Evolutionary conservation across 306 rosid genomes (phyloP), one percentile per base, ranked within the genome.

Genomic region (Mucuna pruriens): DNA sequence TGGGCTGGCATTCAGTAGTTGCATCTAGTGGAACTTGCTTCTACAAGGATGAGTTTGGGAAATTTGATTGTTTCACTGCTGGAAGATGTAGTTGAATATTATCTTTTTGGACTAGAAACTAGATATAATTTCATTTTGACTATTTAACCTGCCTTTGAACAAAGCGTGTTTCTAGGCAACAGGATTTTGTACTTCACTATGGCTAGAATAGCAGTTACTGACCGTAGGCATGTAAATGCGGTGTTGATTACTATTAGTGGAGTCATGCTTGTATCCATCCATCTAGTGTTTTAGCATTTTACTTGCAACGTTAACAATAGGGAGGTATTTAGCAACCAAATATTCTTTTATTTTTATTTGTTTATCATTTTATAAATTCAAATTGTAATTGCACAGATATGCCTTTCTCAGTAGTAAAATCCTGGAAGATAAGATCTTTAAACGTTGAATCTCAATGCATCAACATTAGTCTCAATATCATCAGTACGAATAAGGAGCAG

Each of bases 41-140:
- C 60, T 11, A 11, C n/a, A 61, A 58, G 58, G 67, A 45, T 46
- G 73, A 73, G 5, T 40, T 71, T 66, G 11, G 68, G 45, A 72
- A 78, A 78, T 42, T 23, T 69, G 38, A 63, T 16, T 62, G 75
- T 42, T 33, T 55, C 39, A 34, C 52, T 74, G 45, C 76, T 17
- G 29, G 74, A 84, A 54, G 63, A 71, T 64, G 38, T 40, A 57
- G 34, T 72, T 78, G 64, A 74, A 63, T 39, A 66, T 68, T 49
- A 42, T 64, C 16, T 45, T 64, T 10, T 11, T 72, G 26, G 17
- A n/a, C n/a, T n/a, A n/a, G n/a, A 64, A 78, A 71, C 25, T 77
- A 52, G 73, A 64, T 83, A 72, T 9, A 49, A 39, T 73, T 48
- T 63, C 51, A 38, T 67, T 61, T 71, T 36, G 22, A 45, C 25